Conservation (phyloP, 176 grass and related monocot species). For the Puccinellia tenuiflora region DNA sequence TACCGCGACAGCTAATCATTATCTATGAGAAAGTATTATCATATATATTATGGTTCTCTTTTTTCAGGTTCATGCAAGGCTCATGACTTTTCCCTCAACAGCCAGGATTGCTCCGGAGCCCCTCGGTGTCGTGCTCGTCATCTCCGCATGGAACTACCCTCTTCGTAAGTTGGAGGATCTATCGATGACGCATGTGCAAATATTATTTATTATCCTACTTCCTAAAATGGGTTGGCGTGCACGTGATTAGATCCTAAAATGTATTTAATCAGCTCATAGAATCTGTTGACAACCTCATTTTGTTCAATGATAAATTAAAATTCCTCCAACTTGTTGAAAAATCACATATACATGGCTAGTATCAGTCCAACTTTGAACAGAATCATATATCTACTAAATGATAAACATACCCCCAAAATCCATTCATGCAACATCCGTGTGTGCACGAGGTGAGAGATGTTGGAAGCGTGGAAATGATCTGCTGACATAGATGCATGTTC, state of each 20-base stretch:
- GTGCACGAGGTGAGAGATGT: neutral
- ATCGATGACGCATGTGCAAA: neutral
- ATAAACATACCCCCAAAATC: neutral
- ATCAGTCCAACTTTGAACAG: neutral
- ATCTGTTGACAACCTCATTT: neutral
- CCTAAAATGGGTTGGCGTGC: too few species aligned
- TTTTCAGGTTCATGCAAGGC: conserved; percentile 39
- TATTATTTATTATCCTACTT: neutral
- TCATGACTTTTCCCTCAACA: conserved; percentile 58
- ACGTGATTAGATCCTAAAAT: neutral
- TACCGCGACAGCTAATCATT: neutral
- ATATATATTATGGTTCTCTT: neutral
- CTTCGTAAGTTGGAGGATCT: conserved; percentile 48
- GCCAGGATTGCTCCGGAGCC: conserved; percentile 62
- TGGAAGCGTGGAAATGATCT: neutral
- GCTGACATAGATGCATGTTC: neutral
- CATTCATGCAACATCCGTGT: neutral
- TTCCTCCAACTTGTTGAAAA: neutral
- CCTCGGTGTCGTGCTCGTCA: conserved; percentile 64
- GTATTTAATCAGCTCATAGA: neutral
- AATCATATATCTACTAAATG: neutral
- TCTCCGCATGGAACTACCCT: conserved; percentile 91
- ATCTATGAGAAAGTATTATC: neutral
- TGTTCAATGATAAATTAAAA: neutral
- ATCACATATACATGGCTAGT: neutral